These are phyloP conservation scores for Earliella scabrosa DNA, from an alignment of 1,284 basidiomycete species.

Conservation along the genomic window DNA sequence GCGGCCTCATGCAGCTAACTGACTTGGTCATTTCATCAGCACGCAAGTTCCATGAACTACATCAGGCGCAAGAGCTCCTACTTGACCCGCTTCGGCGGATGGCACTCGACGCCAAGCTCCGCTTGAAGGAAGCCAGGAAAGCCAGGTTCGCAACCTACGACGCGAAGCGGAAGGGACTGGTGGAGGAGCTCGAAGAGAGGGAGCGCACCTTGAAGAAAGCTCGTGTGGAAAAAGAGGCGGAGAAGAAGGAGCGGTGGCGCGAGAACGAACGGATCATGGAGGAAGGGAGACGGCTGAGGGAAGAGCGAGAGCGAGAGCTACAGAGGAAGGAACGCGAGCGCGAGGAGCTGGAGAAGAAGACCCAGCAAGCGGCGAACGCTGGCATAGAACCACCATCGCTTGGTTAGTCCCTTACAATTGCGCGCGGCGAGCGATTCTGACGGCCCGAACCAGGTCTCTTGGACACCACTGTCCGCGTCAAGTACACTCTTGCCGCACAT, in stretches of 20 bases:
- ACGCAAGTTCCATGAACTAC: slow-evolving; percentile 87
- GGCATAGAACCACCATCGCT: slow-evolving; percentile 54
- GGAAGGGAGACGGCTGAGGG: slow-evolving; percentile 71
- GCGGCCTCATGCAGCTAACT: neutral
- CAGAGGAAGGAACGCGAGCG: slow-evolving; percentile 46
- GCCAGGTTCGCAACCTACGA: slow-evolving; percentile 80
- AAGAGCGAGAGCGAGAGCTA: slow-evolving; percentile 65
- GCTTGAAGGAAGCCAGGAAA: slow-evolving; percentile 71
- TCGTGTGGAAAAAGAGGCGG: slow-evolving; percentile 61
- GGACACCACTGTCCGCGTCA: slow-evolving; percentile 76
- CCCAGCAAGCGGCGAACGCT: slow-evolving; percentile 20
- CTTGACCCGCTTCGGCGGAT: slow-evolving; percentile 83
- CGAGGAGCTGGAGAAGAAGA: slow-evolving; percentile 36
- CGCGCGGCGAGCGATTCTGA: too few relatives aligned
- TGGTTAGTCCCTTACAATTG: slow-evolving; percentile 43
- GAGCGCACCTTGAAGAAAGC: slow-evolving; percentile 83
- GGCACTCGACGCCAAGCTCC: slow-evolving; percentile 82
- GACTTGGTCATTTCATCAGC: slow-evolving; percentile 44
- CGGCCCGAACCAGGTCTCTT: slow-evolving; percentile 65
- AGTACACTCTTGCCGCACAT: slow-evolving; percentile 61
- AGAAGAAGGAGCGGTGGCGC: slow-evolving; percentile 57
- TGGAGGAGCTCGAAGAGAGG: slow-evolving; percentile 84
- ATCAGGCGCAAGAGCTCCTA: slow-evolving; percentile 84
- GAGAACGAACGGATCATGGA: slow-evolving; percentile 82
- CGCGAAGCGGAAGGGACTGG: slow-evolving; percentile 76